Evolutionary conservation across 306 rosid genomes (phyloP), one percentile per base, ranked within the genome.

Genomic region (Hylodesmum podocarpum): DNA sequence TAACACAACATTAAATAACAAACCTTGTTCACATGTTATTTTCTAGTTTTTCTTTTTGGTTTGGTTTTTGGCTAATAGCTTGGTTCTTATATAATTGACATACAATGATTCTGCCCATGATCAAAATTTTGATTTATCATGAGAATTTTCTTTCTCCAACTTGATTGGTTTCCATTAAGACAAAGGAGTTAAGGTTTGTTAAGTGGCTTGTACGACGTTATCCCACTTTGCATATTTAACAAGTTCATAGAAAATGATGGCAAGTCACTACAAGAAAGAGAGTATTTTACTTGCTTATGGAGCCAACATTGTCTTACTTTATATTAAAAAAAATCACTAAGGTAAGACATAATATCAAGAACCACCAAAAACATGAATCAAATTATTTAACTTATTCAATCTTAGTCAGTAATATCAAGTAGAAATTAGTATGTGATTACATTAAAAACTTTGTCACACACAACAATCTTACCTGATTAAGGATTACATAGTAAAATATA

Each of bases 141-240:
- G 61, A 33, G 71, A 44, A 41, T 72, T 76, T 84, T 70, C 72
- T 80, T 47, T 50, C 87, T 66, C 70, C 28, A 24, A 66, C 59
- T 49, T 62, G 78, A 72, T 77, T 66, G 74, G 59, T 73, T 84
- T 77, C 61, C 28, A 73, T 74, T 54, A 46, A 71, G 79, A 70
- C 27, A 63, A 8, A 80, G 51, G 74, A 81, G 78, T 65, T 68
- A 74, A 69, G 77, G 79, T 75, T 75, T 75, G 70, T 72, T 73
- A 78, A 69, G 79, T 81, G 84, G 33, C 66, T 51, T 62, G 78
- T 75, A 67, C 81, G 66, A 53, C 19, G 79, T 51, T 62, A 69
- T 70, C 72, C 84, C 59, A 46, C 86, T 78, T 78, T 64, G 57
- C 69, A 73, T 59, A 39, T 64, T 80, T 67, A 66, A 80, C 74